Base-by-base conservation (phyloP, 768 basidiomycete species). In the Astraeus odoratus region DNA sequence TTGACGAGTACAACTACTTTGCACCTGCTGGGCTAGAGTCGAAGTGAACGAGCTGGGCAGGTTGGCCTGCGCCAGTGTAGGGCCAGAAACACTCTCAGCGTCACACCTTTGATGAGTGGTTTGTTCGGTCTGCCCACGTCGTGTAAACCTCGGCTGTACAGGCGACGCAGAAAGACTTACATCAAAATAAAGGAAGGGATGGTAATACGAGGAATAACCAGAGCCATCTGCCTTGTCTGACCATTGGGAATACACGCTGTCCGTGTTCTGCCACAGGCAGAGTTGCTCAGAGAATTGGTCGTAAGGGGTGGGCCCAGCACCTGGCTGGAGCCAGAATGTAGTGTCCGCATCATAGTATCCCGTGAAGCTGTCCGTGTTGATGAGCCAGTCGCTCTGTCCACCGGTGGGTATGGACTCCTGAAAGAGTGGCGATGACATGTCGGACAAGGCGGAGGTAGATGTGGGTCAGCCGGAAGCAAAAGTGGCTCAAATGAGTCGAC, bases 21-120 rank as follows among this genome's bases (percentile, higher is more conserved):
- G 56, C 39, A 52, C 45, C 23, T 60, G 59, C 19, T 64, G 59
- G 20, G 56, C 52, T 39, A 50, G 37, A 13, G 56, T 57, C 25
- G 45, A 46, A 36, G 52, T 56, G 38, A 60, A 57, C 3, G 52
- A 42, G 37, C 31, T 44, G 1, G 57, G 18, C 9, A 27, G 8
- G 19, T 31, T 18, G 20, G 18, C 53, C n/a, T 63, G 61, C 33
- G 29, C 19, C 10, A 39, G 19, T 3, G 48, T 10, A 8, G 50
- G 47, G 1, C 35, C 56, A 9, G 53, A 39, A 31, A 36, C 26
- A 0, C 47, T 50, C 5, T 51, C 58, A 13, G 45, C 39, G 51
- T 57, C 39, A 18, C 39, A 37, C 29, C 46, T 57, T 46, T 46
- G 52, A 43, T 57, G 53, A 26, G 38, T 46, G 48, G 20, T 35